Evolutionary conservation across 306 rosid genomes (phyloP).

Genomic region (Trifolium repens): DNA sequence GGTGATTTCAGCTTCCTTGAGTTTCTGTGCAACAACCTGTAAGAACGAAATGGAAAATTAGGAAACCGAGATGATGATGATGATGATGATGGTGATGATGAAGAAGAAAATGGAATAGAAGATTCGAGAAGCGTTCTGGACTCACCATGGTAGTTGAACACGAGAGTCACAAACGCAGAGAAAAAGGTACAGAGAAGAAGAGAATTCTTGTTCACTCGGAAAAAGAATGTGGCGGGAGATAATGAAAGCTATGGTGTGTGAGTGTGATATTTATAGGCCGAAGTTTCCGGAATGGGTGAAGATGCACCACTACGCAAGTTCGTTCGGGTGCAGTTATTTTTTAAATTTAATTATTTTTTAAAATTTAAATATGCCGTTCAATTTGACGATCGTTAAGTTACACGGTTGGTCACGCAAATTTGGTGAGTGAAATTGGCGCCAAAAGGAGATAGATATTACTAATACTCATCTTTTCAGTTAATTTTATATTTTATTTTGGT

Average conservation of each 20-base stretch:
- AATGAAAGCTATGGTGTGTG: not conserved
- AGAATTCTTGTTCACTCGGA: not conserved
- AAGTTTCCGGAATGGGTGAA: not conserved
- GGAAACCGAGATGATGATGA: slow-evolving; percentile 36
- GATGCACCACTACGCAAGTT: slow-evolving; percentile 19
- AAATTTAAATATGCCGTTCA: not conserved
- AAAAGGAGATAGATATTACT: not conserved
- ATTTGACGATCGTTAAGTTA: not conserved
- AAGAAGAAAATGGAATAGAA: slow-evolving; percentile 5
- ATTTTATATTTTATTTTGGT: not conserved
- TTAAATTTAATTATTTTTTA: not conserved
- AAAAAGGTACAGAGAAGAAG: slow-evolving; percentile 8
- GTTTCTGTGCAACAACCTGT: slow-evolving; percentile 87
- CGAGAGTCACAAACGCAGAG: slow-evolving; percentile 28
- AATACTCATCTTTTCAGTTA: not conserved
- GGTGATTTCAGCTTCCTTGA: slow-evolving; percentile 89
- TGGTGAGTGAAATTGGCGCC: slow-evolving; percentile 42
- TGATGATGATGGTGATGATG: not conserved
- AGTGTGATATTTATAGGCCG: slow-evolving; percentile 36
- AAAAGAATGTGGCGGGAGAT: slow-evolving; percentile 34
- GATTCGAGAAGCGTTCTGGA: slow-evolving; percentile 1
- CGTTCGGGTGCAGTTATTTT: slow-evolving; percentile 11
- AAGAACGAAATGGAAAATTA: slow-evolving; percentile 24
- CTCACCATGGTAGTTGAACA: slow-evolving; percentile 62
- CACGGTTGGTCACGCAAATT: slow-evolving; percentile 37